Evolutionary conservation across 768 basidiomycete genomes (phyloP).

Genomic region (Mycena metata): DNA sequence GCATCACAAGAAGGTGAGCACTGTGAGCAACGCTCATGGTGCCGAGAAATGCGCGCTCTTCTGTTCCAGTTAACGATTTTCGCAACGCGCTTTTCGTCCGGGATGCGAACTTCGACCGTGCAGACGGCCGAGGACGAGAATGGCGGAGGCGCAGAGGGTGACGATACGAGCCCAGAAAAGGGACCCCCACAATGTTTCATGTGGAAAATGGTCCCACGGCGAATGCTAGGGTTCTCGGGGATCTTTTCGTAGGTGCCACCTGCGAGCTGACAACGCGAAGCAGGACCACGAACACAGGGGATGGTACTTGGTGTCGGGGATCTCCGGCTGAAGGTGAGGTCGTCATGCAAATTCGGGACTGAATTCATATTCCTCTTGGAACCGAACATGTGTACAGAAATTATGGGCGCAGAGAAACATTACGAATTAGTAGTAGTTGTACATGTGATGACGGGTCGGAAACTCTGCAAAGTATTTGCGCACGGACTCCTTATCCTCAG

Average conservation of each 20-base stretch:
- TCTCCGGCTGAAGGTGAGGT: too few species aligned
- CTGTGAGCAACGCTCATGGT: slow-evolving; percentile 43
- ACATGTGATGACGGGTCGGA: too few species aligned
- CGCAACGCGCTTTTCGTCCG: slow-evolving; percentile 41
- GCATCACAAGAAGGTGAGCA: slow-evolving; percentile 35
- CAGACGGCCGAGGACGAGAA: slow-evolving; percentile 46
- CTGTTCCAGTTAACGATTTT: slow-evolving; percentile 36
- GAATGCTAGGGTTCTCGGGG: slow-evolving; percentile 45
- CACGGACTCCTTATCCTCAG: too few species aligned
- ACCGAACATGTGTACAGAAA: too few species aligned
- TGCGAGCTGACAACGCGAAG: neutral
- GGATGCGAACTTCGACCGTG: slow-evolving; percentile 47
- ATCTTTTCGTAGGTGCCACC: slow-evolving; percentile 31
- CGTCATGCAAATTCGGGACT: too few species aligned
- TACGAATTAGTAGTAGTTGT: too few species aligned
- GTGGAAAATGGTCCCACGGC: slow-evolving; percentile 51
- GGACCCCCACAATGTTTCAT: slow-evolving; percentile 47
- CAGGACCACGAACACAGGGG: slow-evolving; percentile 20
- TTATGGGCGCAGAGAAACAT: too few species aligned
- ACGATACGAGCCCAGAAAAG: slow-evolving; percentile 42
- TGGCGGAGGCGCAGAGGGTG: slow-evolving; percentile 29
- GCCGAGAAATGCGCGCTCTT: slow-evolving; percentile 44
- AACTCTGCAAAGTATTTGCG: too few species aligned
- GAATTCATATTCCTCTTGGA: too few species aligned
- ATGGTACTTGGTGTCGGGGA: too few species aligned